These are phyloP conservation scores for Dothistroma septosporum DNA, from an alignment of 2,329 filamentous ascomycete genomes.

Conservation along the genomic window DNA sequence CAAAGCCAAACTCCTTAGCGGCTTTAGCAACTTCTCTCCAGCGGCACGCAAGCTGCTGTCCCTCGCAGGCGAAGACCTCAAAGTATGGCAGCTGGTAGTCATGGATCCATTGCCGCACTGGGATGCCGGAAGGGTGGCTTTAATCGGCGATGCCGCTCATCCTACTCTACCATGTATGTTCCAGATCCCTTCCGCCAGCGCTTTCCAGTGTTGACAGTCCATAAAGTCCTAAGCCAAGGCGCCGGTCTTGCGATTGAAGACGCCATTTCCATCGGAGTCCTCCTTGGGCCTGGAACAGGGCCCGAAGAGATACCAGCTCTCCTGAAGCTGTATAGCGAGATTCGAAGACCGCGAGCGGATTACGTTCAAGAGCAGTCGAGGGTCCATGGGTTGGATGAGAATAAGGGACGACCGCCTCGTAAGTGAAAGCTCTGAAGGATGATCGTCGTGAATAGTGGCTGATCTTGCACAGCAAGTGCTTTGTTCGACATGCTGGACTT, in stretches of 20 bases:
- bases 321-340: conserved; percentile 52
- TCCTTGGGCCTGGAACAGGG: neutral
- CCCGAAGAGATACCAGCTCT: conserved; percentile 39
- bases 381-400: conserved; percentile 3
- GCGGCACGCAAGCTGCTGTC: conserved; percentile 35
- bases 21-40: conserved; percentile 38
- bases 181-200: too few relatives aligned
- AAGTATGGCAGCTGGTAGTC: conserved; percentile 58
- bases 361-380: conserved; percentile 7
- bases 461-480: neutral
- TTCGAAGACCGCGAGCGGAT: conserved; percentile 2
- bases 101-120: conserved; percentile 51
- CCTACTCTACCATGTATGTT: conserved; percentile 52
- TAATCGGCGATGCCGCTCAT: conserved; percentile 64
- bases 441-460: neutral
- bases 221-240: too few relatives aligned
- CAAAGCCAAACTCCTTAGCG: conserved; percentile 38
- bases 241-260: too few relatives aligned
- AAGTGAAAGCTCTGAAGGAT: neutral
- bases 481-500: neutral
- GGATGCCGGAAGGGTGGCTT: conserved; percentile 29
- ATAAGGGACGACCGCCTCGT: conserved; percentile 6
- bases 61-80: conserved; percentile 43
- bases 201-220: too few relatives aligned
- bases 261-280: too few relatives aligned